Percentiles rank a stretch among this genome's conserved stretches.
phyloP scores from a whole-genome alignment of 805 yeast species.

The Starmerella powellii region DNA sequence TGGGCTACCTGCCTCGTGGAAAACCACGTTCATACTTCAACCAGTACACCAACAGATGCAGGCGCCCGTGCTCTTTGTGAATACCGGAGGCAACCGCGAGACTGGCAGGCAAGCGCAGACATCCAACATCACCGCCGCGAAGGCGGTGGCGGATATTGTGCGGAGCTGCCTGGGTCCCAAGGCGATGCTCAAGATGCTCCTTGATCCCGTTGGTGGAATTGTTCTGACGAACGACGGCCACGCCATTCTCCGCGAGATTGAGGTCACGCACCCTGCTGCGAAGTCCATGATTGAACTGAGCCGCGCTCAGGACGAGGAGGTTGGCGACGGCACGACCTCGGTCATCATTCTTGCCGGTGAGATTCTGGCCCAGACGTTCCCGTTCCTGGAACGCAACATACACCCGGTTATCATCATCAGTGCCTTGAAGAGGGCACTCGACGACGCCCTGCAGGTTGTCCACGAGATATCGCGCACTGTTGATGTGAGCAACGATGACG shows the following conservation, averaged over 20 bases:
- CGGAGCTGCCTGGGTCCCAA: constrained; percentile 98
- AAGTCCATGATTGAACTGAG: constrained; percentile 94
- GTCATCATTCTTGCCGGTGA: constrained; percentile 97
- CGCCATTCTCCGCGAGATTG: constrained; percentile 93
- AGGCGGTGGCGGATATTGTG: constrained; percentile 94
- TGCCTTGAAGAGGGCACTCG: constrained; percentile 80
- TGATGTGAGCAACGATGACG: constrained; percentile 69
- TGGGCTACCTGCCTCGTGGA: too few species aligned
- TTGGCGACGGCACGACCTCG: constrained; percentile 96
- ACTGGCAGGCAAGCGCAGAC: constrained; percentile 95
- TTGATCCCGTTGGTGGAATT: constrained; percentile 90
- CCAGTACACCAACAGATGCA: constrained; percentile 39
- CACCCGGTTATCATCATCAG: constrained; percentile 95
- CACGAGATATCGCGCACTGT: constrained; percentile 73
- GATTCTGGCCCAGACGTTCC: constrained; percentile 86
- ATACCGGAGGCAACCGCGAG: constrained; percentile 84
- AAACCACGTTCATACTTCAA: background rate
- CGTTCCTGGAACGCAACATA: constrained; percentile 80
- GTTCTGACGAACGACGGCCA: constrained; percentile 97
- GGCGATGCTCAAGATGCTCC: constrained; percentile 95
- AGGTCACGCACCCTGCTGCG: constrained; percentile 94
- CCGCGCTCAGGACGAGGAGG: constrained; percentile 97
- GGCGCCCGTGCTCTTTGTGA: constrained; percentile 75
- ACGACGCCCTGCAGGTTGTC: constrained; percentile 81
- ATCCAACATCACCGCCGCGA: constrained; percentile 97